A percentile compares a stretch with the other conserved stretches of the same genome.
Conservation (phyloP, 345 rosid species). For the Combretum micranthum region DNA sequence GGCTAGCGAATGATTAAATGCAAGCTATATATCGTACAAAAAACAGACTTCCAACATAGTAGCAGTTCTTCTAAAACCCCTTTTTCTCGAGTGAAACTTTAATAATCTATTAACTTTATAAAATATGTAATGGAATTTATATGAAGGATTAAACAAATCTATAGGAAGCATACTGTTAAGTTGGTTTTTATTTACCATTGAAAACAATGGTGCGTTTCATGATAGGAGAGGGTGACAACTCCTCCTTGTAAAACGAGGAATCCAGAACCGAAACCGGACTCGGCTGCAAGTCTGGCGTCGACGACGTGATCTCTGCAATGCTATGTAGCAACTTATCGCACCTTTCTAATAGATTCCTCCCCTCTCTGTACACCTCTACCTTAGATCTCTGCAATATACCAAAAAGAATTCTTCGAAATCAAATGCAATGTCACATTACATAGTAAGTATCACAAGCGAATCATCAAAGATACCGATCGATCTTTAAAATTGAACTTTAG, state of each 20-base stretch:
- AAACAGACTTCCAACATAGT: no score
- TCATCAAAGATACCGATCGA: no score
- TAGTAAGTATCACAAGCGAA: no score
- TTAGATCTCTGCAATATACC: slow-evolving; percentile 38
- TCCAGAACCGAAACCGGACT: slow-evolving; percentile 97
- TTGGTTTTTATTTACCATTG: slow-evolving; percentile 35
- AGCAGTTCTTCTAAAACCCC: no score
- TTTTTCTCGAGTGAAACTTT: no score
- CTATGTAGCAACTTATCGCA: slow-evolving; percentile 83
- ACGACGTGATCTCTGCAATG: slow-evolving; percentile 77
- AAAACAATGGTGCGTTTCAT: slow-evolving; percentile 79
- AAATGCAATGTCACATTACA: background rate
- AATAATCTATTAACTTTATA: no score
- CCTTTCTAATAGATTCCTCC: slow-evolving; percentile 63
- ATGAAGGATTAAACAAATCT: no score
- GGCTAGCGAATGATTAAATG: no score
- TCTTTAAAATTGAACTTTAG: background rate
- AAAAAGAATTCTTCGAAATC: background rate
- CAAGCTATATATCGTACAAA: no score
- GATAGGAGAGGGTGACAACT: slow-evolving; percentile 71
- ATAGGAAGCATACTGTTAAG: background rate
- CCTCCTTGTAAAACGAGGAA: slow-evolving; percentile 74
- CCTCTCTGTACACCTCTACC: slow-evolving; percentile 53
- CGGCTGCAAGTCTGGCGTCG: slow-evolving; percentile 58
- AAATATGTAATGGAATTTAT: no score